Percentiles rank a stretch among this genome's conserved stretches.
Evolutionary conservation across 768 basidiomycete genomes (phyloP).

Genomic region (Suillus alpinus): DNA sequence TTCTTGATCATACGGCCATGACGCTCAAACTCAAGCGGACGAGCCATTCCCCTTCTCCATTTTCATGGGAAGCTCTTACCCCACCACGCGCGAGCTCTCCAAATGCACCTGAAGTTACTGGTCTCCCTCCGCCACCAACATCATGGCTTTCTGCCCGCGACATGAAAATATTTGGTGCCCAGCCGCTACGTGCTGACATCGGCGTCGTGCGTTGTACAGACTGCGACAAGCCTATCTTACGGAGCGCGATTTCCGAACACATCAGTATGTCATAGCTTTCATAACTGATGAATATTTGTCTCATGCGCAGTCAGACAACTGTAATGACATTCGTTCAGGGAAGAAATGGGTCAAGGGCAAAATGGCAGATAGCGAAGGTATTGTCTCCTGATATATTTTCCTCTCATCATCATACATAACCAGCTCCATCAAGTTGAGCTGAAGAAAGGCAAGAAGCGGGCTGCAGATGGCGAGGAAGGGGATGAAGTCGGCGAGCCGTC

Average conservation of each 20-base stretch:
- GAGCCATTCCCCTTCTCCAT: slow-evolving; percentile 49
- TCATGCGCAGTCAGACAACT: slow-evolving; percentile 45
- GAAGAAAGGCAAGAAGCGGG: slow-evolving; percentile 76
- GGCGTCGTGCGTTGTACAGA: slow-evolving; percentile 71
- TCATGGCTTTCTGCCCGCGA: slow-evolving; percentile 83
- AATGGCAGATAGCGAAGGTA: slow-evolving; percentile 46
- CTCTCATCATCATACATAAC: slow-evolving; percentile 8
- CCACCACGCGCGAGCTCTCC: slow-evolving; percentile 29
- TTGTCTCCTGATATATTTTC: slow-evolving; percentile 7
- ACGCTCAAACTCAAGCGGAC: slow-evolving; percentile 42
- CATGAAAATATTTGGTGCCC: slow-evolving; percentile 84
- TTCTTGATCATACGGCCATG: slow-evolving; percentile 25
- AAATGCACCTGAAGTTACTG: slow-evolving; percentile 35
- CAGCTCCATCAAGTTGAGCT: slow-evolving; percentile 25
- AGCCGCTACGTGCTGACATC: slow-evolving; percentile 69
- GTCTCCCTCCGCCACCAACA: slow-evolving; percentile 70
- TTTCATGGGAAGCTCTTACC: slow-evolving; percentile 57
- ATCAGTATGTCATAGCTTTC: slow-evolving; percentile 47
- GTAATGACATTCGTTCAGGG: slow-evolving; percentile 53
- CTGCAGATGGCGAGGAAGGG: slow-evolving; percentile 67
- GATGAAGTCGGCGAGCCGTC: slow-evolving; percentile 63
- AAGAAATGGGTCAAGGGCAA: slow-evolving; percentile 61
- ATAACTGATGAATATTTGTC: slow-evolving; percentile 6
- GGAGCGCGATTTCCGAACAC: slow-evolving; percentile 75
- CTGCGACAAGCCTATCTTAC: slow-evolving; percentile 78